Conservation (phyloP, 106 monocot genomes). For the Vanilla planifolia region DNA sequence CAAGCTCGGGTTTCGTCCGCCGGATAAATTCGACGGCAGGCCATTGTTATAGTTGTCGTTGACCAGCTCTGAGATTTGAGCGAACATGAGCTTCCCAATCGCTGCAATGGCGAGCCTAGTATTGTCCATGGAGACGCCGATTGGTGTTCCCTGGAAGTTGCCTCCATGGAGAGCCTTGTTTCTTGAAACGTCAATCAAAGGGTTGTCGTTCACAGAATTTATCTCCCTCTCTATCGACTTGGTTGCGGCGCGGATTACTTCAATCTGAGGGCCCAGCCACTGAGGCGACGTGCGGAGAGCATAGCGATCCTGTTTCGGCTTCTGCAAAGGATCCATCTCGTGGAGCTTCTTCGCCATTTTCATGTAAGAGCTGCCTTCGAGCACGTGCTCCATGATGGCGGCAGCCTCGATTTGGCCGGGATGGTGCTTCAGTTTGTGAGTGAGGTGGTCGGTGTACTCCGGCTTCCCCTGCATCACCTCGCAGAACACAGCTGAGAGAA, state of each 20-base stretch:
- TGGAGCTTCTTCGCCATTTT: slow-evolving; percentile 51
- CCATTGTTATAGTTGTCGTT: slow-evolving; percentile 98
- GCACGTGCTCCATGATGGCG: slow-evolving; percentile 84
- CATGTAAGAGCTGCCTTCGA: slow-evolving; percentile 72
- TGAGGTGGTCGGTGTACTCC: slow-evolving; percentile 89
- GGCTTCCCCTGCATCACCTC: slow-evolving; percentile 96
- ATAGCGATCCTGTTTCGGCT: slow-evolving; percentile 78
- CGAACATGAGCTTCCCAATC: slow-evolving; percentile 96
- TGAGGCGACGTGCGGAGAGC: slow-evolving; percentile 78
- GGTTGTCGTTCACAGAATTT: slow-evolving; percentile 98
- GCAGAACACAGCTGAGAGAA: slow-evolving; percentile 75
- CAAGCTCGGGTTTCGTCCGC: slow-evolving; percentile 83
- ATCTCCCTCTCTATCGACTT: slow-evolving; percentile 86
- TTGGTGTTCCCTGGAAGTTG: slow-evolving; percentile 96
- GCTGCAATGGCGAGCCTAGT: slow-evolving; percentile 80
- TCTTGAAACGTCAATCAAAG: slow-evolving; percentile 84
- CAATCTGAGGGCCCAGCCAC: slow-evolving; percentile 77
- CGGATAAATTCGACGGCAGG: slow-evolving; percentile 77
- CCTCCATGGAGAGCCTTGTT: slow-evolving; percentile 86
- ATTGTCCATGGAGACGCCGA: slow-evolving; percentile 96
- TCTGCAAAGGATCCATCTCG: slow-evolving; percentile 59
- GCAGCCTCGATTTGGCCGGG: slow-evolving; percentile 94
- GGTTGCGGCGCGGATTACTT: slow-evolving; percentile 65
- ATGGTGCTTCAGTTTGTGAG: slow-evolving; percentile 93
- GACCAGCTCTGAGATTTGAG: slow-evolving; percentile 92